These are phyloP conservation scores for Sporothrix sp. DNA, from an alignment of 2,329 filamentous ascomycete genomes.

Conservation along the genomic window DNA sequence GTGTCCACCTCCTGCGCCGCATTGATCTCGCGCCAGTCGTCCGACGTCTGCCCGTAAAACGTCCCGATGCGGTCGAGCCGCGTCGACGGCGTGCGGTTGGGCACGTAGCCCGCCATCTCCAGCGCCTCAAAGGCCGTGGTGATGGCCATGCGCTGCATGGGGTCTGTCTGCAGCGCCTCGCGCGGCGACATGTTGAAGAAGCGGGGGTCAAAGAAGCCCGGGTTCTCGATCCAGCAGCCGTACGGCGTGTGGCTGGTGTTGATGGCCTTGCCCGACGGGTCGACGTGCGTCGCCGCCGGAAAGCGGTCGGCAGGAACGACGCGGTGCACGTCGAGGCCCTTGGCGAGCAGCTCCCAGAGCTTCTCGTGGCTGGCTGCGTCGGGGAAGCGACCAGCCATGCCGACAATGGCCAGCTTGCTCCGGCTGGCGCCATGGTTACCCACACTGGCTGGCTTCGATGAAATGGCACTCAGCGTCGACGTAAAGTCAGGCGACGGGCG, in stretches of 20 bases:
- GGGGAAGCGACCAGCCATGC: conserved; percentile 70
- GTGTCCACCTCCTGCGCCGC: conserved; percentile 59
- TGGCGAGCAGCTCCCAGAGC: conserved; percentile 65
- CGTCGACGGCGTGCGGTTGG: conserved; percentile 63
- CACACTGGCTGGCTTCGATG: conserved; percentile 24
- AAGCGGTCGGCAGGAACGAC: conserved; percentile 62
- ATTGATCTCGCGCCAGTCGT: conserved; percentile 71
- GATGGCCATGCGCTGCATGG: conserved; percentile 67
- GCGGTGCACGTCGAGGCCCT: conserved; percentile 65
- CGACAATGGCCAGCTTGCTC: conserved; percentile 75
- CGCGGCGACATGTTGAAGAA: conserved; percentile 83
- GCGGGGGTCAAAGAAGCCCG: conserved; percentile 67
- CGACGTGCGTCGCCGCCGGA: conserved; percentile 59
- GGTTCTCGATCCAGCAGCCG: conserved; percentile 65
- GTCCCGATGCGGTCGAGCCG: conserved; percentile 54
- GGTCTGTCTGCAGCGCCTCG: conserved; percentile 67
- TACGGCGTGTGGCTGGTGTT: conserved; percentile 71
- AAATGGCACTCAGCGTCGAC: conserved; percentile 24
- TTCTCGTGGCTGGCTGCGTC: conserved; percentile 60
- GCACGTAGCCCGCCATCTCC: conserved; percentile 70
- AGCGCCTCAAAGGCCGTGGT: conserved; percentile 72
- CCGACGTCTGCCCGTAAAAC: conserved; percentile 65
- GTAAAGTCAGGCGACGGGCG: conserved; percentile 27
- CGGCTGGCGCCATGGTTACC: conserved; percentile 40
- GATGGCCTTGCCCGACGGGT: conserved; percentile 60